phyloP scores from a whole-genome alignment of 139 green algal genomes.

The Edaphochlamys debaryana region DNA sequence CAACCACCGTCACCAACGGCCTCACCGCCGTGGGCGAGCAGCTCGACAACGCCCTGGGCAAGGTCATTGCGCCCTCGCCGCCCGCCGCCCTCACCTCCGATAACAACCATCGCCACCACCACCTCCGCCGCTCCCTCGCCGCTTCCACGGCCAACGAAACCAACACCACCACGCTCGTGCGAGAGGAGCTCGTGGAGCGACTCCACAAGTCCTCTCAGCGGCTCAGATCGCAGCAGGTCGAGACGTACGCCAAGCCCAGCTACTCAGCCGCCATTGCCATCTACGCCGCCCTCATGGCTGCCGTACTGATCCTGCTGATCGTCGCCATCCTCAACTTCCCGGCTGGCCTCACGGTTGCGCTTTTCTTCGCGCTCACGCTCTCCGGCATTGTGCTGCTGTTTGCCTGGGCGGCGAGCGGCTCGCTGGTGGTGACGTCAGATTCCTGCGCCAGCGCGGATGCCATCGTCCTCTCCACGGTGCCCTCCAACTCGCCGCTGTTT shows the following conservation, averaged over 20 bases:
- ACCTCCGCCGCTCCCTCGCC: background rate
- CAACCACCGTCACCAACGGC: background rate
- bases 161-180: constrained; percentile 8
- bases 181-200: background rate
- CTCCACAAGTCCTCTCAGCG: background rate
- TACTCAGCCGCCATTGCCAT: constrained; percentile 2
- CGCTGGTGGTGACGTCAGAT: background rate
- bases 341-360: background rate
- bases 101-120: background rate
- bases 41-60: constrained; percentile 24
- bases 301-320: background rate
- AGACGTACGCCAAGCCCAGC: background rate
- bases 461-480: constrained; percentile 6
- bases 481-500: constrained; percentile 9
- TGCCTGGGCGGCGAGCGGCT: background rate
- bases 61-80: background rate
- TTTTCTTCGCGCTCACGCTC: background rate
- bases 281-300: background rate
- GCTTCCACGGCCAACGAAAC: background rate
- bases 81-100: background rate
- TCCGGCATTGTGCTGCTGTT: background rate
- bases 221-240: background rate
- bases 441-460: background rate
- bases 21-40: constrained; percentile 3
- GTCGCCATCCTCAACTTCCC: constrained; percentile 9